Evolutionary conservation across 495 filamentous ascomycete species (phyloP), one percentile per base, ranked within the genome.

Genomic region (Terfezia claveryi): DNA sequence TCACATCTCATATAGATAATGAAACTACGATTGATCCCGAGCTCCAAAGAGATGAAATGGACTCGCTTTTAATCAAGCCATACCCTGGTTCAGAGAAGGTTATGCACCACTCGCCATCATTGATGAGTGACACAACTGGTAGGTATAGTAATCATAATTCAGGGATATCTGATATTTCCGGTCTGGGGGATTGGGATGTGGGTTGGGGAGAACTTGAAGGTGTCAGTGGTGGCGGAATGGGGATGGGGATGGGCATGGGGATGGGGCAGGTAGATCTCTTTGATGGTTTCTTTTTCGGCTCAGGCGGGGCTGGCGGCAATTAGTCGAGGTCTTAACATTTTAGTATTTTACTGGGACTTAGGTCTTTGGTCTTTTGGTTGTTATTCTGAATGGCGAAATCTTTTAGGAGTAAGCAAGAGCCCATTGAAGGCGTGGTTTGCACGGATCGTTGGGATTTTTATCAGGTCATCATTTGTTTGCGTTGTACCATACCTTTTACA

Each of bases 221-320:
- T 57, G 54, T 63, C 23, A 56, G 57, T 14, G 68, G 65, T 36
- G 64, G 64, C 7, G 60, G 54, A 27, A 51, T 49, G 46, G 55
- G 54, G 38, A 50, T 56, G 46, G 55, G 54, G 38, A 52, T 56
- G n/a, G 53, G 56, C 0, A 62, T 61, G 16, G 51, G 57, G 23
- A 50, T 55, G 10, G 72, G 32, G 70, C 75, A 36, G 55, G 76
- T 89, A 60, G 86, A 93, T 74, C 67, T 94, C 36, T 83, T 94
- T 66, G 85, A 92, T 67, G 87, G 85, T 0, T 93, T 89, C 66
- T 94, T 89, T 71, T 94, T 94, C 70, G 87, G 87, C 12, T 58
- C 58, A 10, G 41, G 23, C 12, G 50, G 50, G 12, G 17, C 36
- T 14, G 36, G 57, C 49, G 23, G 5, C 17, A 32, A 32, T 32